Percentiles rank a stretch among this genome's conserved stretches.
Evolutionary conservation across 257 asterid genomes (phyloP).

Genomic region (Cinchona pubescens): DNA sequence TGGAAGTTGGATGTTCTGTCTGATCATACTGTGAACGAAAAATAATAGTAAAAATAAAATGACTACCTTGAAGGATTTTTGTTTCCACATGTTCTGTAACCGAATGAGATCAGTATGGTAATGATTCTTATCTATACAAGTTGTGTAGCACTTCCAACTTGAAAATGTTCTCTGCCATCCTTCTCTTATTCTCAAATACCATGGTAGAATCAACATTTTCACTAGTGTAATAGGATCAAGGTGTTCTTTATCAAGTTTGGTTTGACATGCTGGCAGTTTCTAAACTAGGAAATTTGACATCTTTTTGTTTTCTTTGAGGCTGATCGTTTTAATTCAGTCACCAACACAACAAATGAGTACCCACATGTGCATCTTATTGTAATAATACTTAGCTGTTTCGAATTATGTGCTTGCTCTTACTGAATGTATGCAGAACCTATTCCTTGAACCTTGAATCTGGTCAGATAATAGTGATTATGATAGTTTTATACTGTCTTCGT

Average conservation of each 20-base stretch:
- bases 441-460: neutral
- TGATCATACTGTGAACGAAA: neutral
- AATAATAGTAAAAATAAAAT: neutral
- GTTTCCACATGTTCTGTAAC: neutral
- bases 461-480: neutral
- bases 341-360: neutral
- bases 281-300: too few species aligned
- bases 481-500: neutral
- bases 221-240: neutral
- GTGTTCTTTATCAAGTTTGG: neutral
- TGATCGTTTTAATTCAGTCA: neutral
- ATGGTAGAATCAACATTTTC: neutral
- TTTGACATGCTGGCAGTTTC: neutral
- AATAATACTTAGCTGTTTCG: too few species aligned
- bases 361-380: neutral
- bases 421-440: neutral
- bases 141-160: neutral
- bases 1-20: neutral
- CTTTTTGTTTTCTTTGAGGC: neutral
- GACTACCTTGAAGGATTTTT: neutral
- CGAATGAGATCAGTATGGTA: neutral
- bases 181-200: neutral
- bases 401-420: too few species aligned
- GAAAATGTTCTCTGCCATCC: neutral
- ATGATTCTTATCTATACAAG: neutral